A percentile compares a stretch with the other conserved stretches of the same genome.
phyloP scores from a whole-genome alignment of 306 rosid genomes.

The Malus asiatica region DNA sequence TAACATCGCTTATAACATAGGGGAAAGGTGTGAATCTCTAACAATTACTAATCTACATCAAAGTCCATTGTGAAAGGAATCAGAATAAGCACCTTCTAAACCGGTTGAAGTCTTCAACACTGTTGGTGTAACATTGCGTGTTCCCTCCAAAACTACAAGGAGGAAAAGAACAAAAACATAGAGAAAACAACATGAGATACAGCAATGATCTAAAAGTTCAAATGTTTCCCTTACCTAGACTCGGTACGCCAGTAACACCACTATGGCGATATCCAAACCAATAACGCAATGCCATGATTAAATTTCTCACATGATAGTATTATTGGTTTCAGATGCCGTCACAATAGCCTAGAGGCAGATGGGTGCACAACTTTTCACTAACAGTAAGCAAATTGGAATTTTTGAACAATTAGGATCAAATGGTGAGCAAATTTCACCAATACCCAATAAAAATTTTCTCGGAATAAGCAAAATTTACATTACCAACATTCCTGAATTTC shows the following conservation, averaged over 20 bases:
- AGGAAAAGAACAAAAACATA: slow-evolving; percentile 6
- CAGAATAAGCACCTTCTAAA: slow-evolving; percentile 56
- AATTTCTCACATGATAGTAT: too few relatives aligned
- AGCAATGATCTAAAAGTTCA: background rate
- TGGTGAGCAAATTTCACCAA: background rate
- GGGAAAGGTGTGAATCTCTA: background rate
- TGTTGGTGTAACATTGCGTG: slow-evolving; percentile 70
- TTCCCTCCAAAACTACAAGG: slow-evolving; percentile 69
- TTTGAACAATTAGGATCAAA: background rate
- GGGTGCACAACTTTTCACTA: background rate
- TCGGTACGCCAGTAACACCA: too few relatives aligned
- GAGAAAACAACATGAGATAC: slow-evolving; percentile 10
- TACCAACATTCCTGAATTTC: slow-evolving; percentile 85
- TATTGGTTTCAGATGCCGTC: too few relatives aligned
- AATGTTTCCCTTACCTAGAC: background rate
- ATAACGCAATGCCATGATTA: too few relatives aligned
- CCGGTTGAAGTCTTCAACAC: slow-evolving; percentile 80
- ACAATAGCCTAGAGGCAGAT: background rate
- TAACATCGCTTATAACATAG: background rate
- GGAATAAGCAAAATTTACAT: background rate
- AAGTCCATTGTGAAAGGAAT: background rate
- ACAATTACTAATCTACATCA: background rate
- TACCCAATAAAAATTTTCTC: background rate
- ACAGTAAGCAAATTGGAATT: background rate
- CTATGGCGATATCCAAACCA: too few relatives aligned